Base-by-base conservation (phyloP, 352 stramenopile species). In the Thraustochytrium striatum region DNA sequence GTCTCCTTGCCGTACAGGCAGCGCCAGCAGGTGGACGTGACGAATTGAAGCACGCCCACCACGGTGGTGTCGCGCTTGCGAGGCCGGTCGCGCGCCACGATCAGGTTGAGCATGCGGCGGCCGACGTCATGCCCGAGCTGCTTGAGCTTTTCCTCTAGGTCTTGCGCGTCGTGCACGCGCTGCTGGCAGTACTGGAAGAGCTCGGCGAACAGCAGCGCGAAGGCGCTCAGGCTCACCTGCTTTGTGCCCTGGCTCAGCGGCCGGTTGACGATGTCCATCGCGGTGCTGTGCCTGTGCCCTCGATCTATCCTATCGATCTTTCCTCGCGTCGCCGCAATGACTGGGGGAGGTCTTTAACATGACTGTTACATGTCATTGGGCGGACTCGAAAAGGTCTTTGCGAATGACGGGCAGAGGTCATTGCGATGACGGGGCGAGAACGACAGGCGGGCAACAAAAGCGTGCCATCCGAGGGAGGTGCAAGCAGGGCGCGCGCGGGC, bases 181-280 rank as follows among this genome's bases (percentile, higher is more conserved):
- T 90, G 89, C 83, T 98, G 94, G 86, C 97, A 96, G 87, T 98
- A 98, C 86, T 99, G 94, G 7, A 99, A 94, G 86, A 98, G 92
- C 86, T 99, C 95, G 13, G 91, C 97, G 85, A 98, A 98, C 52
- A 99, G 86, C 87, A 98, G 97, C 39, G 92, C 91, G 86, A 98
- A 99, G 30, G 91, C 92, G 79, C 91, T 97, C 39, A 97, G 84
- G 70, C 91, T 97, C 36, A 98, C 90, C 86, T 93, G 82, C 16
- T 30, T 35, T n/a, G 30, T 83, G 65, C 65, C 65, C 1, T 3
- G 5, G 28, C 32, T 25, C 39, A 75, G 50, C 32, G 65, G 5
- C 5, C 53, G 25, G 5, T 36, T 5, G 5, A 61, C 53, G 5
- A 16, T 5, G 33, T 61, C 53, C 47, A 55, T 55, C 25, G 47